Evolutionary conservation across 306 rosid species (phyloP), one percentile per base, ranked within the genome.

Genomic region (Datisca glomerata): DNA sequence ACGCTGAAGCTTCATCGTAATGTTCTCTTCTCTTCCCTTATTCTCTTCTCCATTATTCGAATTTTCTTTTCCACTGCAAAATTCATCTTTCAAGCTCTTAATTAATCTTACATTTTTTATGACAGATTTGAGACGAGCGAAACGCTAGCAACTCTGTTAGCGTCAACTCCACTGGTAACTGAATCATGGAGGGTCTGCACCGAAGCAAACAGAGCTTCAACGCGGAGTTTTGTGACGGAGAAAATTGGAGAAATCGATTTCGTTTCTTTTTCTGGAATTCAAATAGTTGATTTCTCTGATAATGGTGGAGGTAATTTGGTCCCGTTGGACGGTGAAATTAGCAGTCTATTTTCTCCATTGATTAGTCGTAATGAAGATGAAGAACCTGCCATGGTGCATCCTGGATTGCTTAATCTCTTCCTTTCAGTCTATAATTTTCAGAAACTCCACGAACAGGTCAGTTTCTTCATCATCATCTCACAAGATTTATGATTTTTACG

Each of bases 181-280:
- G 73, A 87, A 24, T 76, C 97, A 2, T 87, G 97, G 97, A 59
- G 61, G 45, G 60, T 82, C 2, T 82, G 96, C 82, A 40, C 27
- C 46, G 2, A 32, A 23, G 81, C 79, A 41, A 78, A 67, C 83
- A 19, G 60, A 47, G 2, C 50, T 2, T 47, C 70, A 0, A 33
- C 65, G 37, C 39, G 36, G 45, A 27, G 64, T 28, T 76, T 83
- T 41, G 41, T 56, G 33, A 24, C 51, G 24, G 66, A 57, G 46
- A 47, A 46, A 0, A 51, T 61, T 13, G 94, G 63, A 24, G 31
- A 56, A 20, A 67, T 70, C 19, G 78, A 68, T 1, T 82, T 71
- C 39, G 55, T 83, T 0, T 85, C 81, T 12, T 79, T 87, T 53
- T 87, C 97, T 29, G 78, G 78, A 8, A 49, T 69, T 14, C 91